phyloP scores from a whole-genome alignment of 768 basidiomycete genomes.

The button mushroom (Agaricus bisporus) region DNA sequence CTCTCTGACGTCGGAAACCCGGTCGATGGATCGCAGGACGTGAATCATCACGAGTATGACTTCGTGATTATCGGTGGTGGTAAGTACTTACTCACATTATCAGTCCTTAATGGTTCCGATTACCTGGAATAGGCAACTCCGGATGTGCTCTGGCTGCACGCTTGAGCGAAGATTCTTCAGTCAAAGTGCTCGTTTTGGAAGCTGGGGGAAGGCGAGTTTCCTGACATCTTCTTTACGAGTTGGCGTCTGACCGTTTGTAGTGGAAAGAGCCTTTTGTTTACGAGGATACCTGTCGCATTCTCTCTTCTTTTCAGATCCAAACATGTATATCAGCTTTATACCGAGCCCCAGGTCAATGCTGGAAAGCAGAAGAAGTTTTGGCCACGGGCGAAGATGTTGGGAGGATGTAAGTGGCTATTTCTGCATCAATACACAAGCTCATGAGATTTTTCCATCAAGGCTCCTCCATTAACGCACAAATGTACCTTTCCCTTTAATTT shows the following conservation, averaged over 20 bases:
- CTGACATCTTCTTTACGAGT: not conserved
- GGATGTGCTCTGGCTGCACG: conserved; percentile 58
- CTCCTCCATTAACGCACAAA: conserved; percentile 59
- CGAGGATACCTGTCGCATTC: conserved; percentile 40
- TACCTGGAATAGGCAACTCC: conserved; percentile 38
- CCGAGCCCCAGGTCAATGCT: conserved; percentile 49
- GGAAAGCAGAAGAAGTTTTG: conserved; percentile 45
- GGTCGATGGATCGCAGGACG: not conserved
- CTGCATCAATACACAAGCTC: not conserved
- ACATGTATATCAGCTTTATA: conserved; percentile 49
- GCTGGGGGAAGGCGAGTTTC: conserved; percentile 48
- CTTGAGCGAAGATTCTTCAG: conserved; percentile 46
- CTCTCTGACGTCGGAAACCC: conserved; percentile 17
- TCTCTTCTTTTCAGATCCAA: conserved; percentile 34
- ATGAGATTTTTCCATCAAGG: conserved; percentile 25
- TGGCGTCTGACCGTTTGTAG: conserved; percentile 20
- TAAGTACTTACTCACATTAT: conserved; percentile 11
- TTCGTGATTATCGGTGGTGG: conserved; percentile 54
- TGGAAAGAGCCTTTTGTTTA: conserved; percentile 32
- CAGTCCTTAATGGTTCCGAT: not conserved
- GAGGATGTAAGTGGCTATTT: conserved; percentile 50
- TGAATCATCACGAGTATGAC: conserved; percentile 31
- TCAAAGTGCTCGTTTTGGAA: conserved; percentile 53
- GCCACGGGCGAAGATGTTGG: conserved; percentile 67
- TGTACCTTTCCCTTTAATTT: conserved; percentile 19